Base-by-base conservation (phyloP, 164 flowering plant genomes). In the Nelumbo lutea region DNA sequence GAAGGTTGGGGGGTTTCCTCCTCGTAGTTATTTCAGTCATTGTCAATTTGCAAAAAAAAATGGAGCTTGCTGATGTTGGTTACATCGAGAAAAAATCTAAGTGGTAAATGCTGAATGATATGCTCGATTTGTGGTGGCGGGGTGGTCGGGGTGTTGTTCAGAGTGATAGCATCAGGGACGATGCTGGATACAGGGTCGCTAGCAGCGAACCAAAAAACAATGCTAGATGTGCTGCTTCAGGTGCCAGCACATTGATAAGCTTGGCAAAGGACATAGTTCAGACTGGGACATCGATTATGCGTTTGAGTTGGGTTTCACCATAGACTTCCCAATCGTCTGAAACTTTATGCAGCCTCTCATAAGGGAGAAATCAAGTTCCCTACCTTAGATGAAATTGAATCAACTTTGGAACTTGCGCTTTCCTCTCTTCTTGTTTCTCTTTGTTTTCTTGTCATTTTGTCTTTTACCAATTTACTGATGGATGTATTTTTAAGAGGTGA, bases 321-420 rank as follows among this genome's bases (percentile, higher is more conserved):
- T 89, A 45, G 89, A 89, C 58, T 78, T 90, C 65, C 94, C 94
- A 0, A 58, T 89, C 56, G 40, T 87, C 40, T 90, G 94, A 0
- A 75, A 90, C 66, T 52, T 85, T 64, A 86, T 88, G 50, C 75
- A 89, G 15, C 94, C 94, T 75, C 83, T 45, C 76, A 59, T 13
- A 82, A 82, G 72, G 97, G 95, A 4, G 88, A 85, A 74, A 68
- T 89, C 79, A 90, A 86, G 86, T 87, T 90, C 51, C 95, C 95
- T 2, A 70, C 89, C n/a, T 67, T 84, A 41, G 66, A 0, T 27
- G 27, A 27, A 27, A 27, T 27, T 27, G 27, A 27, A 27, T 27
- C 27, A 27, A 27, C 27, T 27, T 27, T 27, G 27, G 27, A 27
- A 27, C 27, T 27, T 27, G 27, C 27, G 27, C 27, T 27, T 27